Evolutionary conservation across 2,329 filamentous ascomycete genomes (phyloP).

Genomic region (Fusarium avenaceum): DNA sequence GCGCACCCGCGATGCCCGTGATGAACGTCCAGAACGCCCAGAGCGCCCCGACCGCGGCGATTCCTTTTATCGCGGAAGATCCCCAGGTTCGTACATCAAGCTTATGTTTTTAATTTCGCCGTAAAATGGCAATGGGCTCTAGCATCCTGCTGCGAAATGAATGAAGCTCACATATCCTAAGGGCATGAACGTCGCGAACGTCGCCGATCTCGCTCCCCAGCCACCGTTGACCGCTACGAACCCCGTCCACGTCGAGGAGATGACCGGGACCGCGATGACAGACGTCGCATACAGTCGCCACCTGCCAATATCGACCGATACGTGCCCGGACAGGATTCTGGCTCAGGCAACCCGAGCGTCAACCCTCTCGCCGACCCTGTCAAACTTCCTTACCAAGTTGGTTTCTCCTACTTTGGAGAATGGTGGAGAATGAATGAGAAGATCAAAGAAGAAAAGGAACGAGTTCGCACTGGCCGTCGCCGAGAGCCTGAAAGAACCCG

Average conservation of each 20-base stretch:
- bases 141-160: neutral
- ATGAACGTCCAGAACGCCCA: slow-evolving; percentile 54
- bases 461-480: slow-evolving; percentile 75
- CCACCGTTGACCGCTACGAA: slow-evolving; percentile 81
- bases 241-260: slow-evolving; percentile 78
- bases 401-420: slow-evolving; percentile 87
- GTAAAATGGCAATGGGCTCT: neutral
- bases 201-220: slow-evolving; percentile 78
- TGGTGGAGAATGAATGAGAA: slow-evolving; percentile 88
- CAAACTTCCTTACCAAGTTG: slow-evolving; percentile 81
- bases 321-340: slow-evolving; percentile 78
- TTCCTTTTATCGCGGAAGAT: slow-evolving; percentile 75
- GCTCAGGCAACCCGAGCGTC: slow-evolving; percentile 57
- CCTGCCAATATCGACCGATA: slow-evolving; percentile 86
- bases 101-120: neutral
- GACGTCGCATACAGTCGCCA: slow-evolving; percentile 71
- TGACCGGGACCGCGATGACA: slow-evolving; percentile 73
- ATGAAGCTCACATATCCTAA: slow-evolving; percentile 48
- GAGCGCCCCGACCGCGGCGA: slow-evolving; percentile 63
- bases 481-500: slow-evolving; percentile 74
- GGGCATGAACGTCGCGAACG: slow-evolving; percentile 72
- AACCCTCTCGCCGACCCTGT: slow-evolving; percentile 82
- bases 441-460: slow-evolving; percentile 85
- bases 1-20: slow-evolving; percentile 63
- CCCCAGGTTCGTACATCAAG: slow-evolving; percentile 71